Evolutionary conservation across 768 basidiomycete genomes (phyloP).

Genomic region (Thelephora aurantiotincta): DNA sequence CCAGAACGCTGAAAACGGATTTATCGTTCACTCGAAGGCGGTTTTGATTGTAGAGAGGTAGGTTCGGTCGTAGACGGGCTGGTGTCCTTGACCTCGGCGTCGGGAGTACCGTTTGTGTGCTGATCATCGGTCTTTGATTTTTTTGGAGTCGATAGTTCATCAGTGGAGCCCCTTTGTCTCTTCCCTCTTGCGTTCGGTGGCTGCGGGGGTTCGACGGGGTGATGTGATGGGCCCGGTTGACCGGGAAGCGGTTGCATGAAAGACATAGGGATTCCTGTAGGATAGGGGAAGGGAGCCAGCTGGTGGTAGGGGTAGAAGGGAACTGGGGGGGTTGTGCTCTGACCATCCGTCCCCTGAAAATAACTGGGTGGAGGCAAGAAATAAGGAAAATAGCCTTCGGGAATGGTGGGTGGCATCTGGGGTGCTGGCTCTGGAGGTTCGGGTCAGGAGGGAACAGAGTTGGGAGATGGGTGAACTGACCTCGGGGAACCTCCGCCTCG

Average conservation of each 20-base stretch:
- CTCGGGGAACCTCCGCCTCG: slow-evolving; percentile 6
- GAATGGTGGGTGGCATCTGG: slow-evolving; percentile 16
- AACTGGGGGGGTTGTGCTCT: not conserved
- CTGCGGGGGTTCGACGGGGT: no score
- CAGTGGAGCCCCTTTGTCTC: not conserved
- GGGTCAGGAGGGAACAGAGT: not conserved
- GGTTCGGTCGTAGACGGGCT: no score
- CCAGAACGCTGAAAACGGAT: no score
- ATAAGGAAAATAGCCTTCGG: slow-evolving; percentile 31
- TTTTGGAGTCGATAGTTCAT: not conserved
- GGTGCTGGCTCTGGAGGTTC: slow-evolving; percentile 6
- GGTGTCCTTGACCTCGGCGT: no score
- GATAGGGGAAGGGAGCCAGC: not conserved
- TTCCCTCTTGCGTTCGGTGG: not conserved
- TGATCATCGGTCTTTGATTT: not conserved
- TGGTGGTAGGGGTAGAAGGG: not conserved
- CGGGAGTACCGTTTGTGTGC: not conserved
- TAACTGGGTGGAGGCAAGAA: slow-evolving; percentile 28
- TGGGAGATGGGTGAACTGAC: not conserved
- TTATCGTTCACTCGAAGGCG: no score
- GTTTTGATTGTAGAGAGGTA: no score
- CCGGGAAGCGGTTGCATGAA: not conserved
- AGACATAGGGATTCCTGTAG: not conserved
- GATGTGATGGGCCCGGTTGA: no score
- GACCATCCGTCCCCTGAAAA: not conserved